Percentiles rank a stretch among this genome's conserved stretches.
phyloP scores from a whole-genome alignment of 169 alveolate genomes.

The Plasmodium falciparum region DNA sequence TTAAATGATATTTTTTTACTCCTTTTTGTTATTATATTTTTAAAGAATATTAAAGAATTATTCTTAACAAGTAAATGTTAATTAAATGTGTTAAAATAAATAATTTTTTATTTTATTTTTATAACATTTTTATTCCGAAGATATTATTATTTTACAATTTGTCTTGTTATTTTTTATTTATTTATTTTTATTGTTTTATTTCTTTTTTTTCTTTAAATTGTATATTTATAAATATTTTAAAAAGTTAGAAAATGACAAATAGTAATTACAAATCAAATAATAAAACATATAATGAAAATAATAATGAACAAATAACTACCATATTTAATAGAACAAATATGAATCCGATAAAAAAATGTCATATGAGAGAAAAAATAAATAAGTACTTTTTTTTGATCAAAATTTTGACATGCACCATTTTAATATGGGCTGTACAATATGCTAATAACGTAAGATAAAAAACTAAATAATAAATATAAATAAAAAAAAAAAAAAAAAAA shows the following conservation, averaged over 20 bases:
- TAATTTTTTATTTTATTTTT: neutral
- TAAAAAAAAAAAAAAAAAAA: neutral
- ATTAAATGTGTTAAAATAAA: no score
- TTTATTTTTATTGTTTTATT: no score
- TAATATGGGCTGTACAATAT: slow-evolving; percentile 17
- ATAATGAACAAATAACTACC: neutral
- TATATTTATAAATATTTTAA: neutral
- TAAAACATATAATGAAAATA: slow-evolving; percentile 29
- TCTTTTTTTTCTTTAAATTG: neutral
- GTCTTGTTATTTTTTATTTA: no score
- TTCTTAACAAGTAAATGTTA: no score
- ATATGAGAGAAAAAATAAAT: slow-evolving; percentile 34
- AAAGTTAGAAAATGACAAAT: slow-evolving; percentile 34
- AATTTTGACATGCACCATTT: slow-evolving; percentile 11
- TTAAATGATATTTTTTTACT: no score
- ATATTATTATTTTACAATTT: neutral
- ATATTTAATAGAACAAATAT: slow-evolving; percentile 16
- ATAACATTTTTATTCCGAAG: neutral
- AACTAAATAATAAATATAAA: neutral
- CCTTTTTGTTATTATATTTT: no score
- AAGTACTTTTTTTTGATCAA: slow-evolving; percentile 27
- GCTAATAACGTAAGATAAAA: no score
- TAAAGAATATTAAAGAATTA: no score
- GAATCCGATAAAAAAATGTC: slow-evolving; percentile 22
- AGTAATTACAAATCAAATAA: neutral